phyloP scores from a whole-genome alignment of 225 moss, liverwort and hornwort species.

The Takakia lepidozioides region DNA sequence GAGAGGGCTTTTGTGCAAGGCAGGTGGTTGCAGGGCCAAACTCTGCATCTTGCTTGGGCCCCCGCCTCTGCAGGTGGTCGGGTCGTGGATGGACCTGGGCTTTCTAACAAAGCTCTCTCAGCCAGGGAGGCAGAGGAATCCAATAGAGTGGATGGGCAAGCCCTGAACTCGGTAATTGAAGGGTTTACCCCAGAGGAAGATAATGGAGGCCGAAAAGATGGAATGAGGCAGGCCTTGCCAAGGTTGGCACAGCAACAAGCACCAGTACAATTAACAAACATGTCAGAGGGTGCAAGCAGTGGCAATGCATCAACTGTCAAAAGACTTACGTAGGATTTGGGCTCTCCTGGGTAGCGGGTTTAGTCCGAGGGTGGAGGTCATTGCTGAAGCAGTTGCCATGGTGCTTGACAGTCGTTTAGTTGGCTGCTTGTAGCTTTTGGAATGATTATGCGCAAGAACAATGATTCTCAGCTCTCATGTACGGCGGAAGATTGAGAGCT shows the following conservation, averaged over 20 bases:
- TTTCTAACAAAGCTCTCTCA: conserved; percentile 9
- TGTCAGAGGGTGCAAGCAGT: conserved; percentile 24
- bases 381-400: too few species aligned
- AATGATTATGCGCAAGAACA: too few species aligned
- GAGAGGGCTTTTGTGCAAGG: conserved; percentile 85
- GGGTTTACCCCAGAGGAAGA: conserved; percentile 16
- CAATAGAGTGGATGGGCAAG: conserved; percentile 23
- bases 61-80: conserved; percentile 37
- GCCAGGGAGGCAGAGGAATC: conserved; percentile 19
- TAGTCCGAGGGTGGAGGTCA: too few species aligned
- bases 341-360: too few species aligned
- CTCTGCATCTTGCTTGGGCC: conserved; percentile 73
- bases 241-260: conserved; percentile 18
- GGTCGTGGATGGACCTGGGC: conserved; percentile 24
- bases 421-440: too few species aligned
- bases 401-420: too few species aligned
- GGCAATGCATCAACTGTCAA: conserved; percentile 22
- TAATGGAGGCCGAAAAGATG: conserved; percentile 16
- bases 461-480: too few species aligned
- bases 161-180: conserved; percentile 14
- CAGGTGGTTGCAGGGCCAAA: conserved; percentile 84
- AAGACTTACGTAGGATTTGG: conserved; percentile 25
- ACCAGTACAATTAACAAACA: conserved; percentile 8
- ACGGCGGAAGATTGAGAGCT: too few species aligned
- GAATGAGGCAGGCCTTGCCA: conserved; percentile 17